phyloP scores from a whole-genome alignment of 2,329 filamentous ascomycete genomes.

The Elsinoe fawcettii region DNA sequence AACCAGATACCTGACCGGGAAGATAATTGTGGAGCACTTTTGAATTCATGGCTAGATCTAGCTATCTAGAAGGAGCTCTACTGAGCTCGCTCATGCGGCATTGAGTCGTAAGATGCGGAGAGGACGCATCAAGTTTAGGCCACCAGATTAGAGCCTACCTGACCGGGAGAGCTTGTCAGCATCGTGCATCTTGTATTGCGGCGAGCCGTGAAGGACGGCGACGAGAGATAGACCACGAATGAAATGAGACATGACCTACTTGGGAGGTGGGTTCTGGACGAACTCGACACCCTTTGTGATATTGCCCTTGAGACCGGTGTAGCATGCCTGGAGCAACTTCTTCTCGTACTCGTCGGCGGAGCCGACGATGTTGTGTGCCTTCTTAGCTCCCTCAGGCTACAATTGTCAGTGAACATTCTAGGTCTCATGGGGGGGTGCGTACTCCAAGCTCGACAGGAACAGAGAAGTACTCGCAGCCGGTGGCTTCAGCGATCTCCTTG shows the following conservation, averaged over 20 bases:
- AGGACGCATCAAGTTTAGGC: conserved; percentile 6
- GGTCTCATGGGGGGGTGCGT: conserved; percentile 38
- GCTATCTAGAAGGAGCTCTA: conserved; percentile 6
- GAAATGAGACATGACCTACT: conserved; percentile 50
- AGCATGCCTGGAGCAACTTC: conserved; percentile 67
- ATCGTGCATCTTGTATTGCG: background rate
- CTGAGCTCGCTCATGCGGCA: background rate
- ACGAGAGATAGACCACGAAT: conserved; percentile 1
- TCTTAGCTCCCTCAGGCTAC: conserved; percentile 76
- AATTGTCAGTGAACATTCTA: conserved; percentile 13
- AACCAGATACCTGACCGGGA: too few species aligned
- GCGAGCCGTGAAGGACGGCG: background rate
- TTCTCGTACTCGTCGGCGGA: conserved; percentile 80
- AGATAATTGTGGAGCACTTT: background rate
- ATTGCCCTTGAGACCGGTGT: conserved; percentile 79
- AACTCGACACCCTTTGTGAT: conserved; percentile 92
- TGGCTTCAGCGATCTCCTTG: conserved; percentile 74
- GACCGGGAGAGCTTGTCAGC: conserved; percentile 14
- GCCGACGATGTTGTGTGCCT: conserved; percentile 71
- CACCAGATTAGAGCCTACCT: conserved; percentile 15
- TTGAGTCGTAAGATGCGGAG: background rate
- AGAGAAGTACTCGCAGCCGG: conserved; percentile 87
- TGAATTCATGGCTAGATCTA: conserved; percentile 8
- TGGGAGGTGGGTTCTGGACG: conserved; percentile 77
- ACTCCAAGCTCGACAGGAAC: conserved; percentile 92